phyloP scores from a whole-genome alignment of 1,284 basidiomycete genomes.

The Earliella scabrosa region DNA sequence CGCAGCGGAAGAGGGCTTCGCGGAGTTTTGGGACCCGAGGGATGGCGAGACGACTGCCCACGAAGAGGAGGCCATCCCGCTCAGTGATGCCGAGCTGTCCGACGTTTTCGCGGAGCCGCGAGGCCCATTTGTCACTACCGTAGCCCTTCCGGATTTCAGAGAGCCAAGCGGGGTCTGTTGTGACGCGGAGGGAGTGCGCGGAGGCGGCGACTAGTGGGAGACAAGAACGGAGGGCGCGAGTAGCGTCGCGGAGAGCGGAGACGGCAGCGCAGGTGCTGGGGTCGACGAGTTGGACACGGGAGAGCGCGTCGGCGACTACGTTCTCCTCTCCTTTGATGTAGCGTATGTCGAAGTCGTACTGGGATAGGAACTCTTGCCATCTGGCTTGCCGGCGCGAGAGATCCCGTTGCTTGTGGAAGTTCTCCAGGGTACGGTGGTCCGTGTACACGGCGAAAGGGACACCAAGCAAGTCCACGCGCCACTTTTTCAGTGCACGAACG shows the following conservation, averaged over 20 bases:
- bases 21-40: constrained; percentile 27
- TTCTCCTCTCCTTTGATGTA: constrained; percentile 44
- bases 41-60: constrained; percentile 28
- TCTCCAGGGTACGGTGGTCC: constrained; percentile 44
- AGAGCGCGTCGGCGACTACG: constrained; percentile 38
- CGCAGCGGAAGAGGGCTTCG: constrained; percentile 29
- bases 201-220: too few species aligned
- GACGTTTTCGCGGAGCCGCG: neutral
- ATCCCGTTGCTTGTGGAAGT: constrained; percentile 40
- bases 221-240: too few species aligned
- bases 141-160: neutral
- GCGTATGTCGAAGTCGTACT: constrained; percentile 39
- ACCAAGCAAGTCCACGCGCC: constrained; percentile 38
- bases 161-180: neutral
- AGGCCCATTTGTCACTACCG: neutral
- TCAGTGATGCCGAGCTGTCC: constrained; percentile 5
- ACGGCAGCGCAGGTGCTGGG: too few species aligned
- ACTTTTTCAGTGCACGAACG: constrained; percentile 34
- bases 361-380: constrained; percentile 42
- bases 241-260: too few species aligned
- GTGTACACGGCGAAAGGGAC: constrained; percentile 38
- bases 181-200: too few species aligned
- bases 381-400: constrained; percentile 38
- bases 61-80: constrained; percentile 33
- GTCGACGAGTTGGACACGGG: constrained; percentile 38